Evolutionary conservation across 2,329 filamentous ascomycete genomes (phyloP).

Genomic region (Paecilomyces niveus): DNA sequence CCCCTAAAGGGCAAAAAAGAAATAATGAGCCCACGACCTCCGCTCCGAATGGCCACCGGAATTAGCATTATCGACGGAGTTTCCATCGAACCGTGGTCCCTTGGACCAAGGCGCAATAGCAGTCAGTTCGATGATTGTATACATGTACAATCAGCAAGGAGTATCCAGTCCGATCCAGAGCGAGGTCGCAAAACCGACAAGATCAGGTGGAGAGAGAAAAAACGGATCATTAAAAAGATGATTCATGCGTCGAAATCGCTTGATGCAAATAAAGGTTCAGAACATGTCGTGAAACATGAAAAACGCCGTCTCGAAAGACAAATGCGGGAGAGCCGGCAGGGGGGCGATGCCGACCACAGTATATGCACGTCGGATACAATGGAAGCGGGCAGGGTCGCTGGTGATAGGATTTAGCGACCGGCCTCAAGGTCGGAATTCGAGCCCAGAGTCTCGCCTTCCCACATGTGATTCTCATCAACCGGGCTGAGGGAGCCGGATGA

Average conservation of each 20-base stretch:
- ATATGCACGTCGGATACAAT: slow-evolving; percentile 6
- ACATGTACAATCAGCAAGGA: slow-evolving; percentile 30
- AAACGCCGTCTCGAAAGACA: slow-evolving; percentile 21
- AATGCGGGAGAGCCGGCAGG: slow-evolving; percentile 7
- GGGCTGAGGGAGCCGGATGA: slow-evolving; percentile 59
- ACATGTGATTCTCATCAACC: slow-evolving; percentile 50
- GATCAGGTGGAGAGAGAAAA: slow-evolving; percentile 16
- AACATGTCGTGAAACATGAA: slow-evolving; percentile 29
- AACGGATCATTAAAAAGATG: slow-evolving; percentile 28
- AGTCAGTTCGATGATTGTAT: slow-evolving; percentile 17
- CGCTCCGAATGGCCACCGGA: slow-evolving; percentile 17
- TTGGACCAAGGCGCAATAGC: slow-evolving; percentile 8
- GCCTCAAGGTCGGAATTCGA: slow-evolving; percentile 33
- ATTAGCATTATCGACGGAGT: slow-evolving; percentile 36
- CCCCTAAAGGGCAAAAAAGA: neutral
- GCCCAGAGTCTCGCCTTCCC: slow-evolving; percentile 34
- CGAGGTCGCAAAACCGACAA: slow-evolving; percentile 2
- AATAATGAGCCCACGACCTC: slow-evolving; percentile 4
- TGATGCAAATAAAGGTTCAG: slow-evolving; percentile 27
- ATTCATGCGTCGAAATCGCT: slow-evolving; percentile 28
- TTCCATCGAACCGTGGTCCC: slow-evolving; percentile 7
- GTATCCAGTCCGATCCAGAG: slow-evolving; percentile 10
- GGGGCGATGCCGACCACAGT: slow-evolving; percentile 9
- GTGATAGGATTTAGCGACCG: slow-evolving; percentile 22
- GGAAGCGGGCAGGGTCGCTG: slow-evolving; percentile 8